These are phyloP conservation scores for Inga laurina DNA, from an alignment of 306 rosid species.

Conservation along the genomic window DNA sequence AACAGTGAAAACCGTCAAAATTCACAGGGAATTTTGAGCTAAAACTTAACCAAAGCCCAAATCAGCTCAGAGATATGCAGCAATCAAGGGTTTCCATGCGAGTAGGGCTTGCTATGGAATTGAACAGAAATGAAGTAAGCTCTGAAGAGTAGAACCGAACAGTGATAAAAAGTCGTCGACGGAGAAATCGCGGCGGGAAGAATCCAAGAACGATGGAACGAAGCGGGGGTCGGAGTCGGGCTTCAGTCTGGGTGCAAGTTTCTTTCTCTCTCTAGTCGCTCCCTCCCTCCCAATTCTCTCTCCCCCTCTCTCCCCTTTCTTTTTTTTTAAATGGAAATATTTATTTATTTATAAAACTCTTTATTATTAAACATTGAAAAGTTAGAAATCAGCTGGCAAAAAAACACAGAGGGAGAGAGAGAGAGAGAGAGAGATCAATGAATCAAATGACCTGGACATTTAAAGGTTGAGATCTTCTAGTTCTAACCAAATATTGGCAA, in stretches of 20 bases:
- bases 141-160: background rate
- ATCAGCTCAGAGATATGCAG: background rate
- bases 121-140: background rate
- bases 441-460: background rate
- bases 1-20: background rate
- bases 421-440: background rate
- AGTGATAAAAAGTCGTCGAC: background rate
- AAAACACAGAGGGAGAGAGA: no score
- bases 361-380: background rate
- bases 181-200: background rate
- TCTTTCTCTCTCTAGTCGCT: background rate
- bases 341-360: background rate
- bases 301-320: no score
- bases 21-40: slow-evolving; percentile 4
- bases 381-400: no score
- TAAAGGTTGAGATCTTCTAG: background rate
- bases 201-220: background rate
- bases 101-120: background rate
- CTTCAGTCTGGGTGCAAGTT: background rate
- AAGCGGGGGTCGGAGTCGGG: background rate
- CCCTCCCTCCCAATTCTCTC: no score
- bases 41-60: background rate
- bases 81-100: slow-evolving; percentile 9
- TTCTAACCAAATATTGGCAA: no score
- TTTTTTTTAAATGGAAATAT: background rate